phyloP scores from a whole-genome alignment of 2,329 filamentous ascomycete genomes.

The Tolypocladium pustulatum region DNA sequence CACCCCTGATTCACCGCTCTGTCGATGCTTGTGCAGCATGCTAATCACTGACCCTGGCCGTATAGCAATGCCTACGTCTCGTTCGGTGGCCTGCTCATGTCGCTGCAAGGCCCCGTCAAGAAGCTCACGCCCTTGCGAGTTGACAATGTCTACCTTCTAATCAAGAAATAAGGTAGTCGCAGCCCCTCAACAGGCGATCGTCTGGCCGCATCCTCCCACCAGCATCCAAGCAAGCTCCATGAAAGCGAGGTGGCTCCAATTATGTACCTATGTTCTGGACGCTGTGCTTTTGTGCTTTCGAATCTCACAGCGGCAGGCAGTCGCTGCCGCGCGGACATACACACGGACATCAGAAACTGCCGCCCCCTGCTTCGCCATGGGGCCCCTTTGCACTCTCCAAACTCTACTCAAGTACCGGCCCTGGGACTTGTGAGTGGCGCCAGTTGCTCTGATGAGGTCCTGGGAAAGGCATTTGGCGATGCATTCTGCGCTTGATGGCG shows the following conservation, averaged over 20 bases:
- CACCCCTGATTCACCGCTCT: background rate
- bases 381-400: background rate
- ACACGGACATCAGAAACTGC: background rate
- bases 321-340: background rate
- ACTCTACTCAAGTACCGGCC: background rate
- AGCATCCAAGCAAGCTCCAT: background rate
- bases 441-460: slow-evolving; percentile 43
- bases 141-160: slow-evolving; percentile 84
- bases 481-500: slow-evolving; percentile 65
- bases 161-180: slow-evolving; percentile 56
- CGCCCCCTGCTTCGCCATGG: background rate
- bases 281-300: background rate
- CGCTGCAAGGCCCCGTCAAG: slow-evolving; percentile 87
- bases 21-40: background rate
- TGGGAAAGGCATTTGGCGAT: slow-evolving; percentile 73
- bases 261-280: background rate
- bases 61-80: slow-evolving; percentile 83
- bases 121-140: slow-evolving; percentile 87
- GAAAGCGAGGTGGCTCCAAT: background rate
- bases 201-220: background rate
- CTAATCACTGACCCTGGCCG: background rate
- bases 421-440: slow-evolving; percentile 4
- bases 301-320: background rate
- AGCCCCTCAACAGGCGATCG: background rate
- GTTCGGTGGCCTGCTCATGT: slow-evolving; percentile 85